Percentiles rank a stretch among this genome's conserved stretches.
phyloP scores from a whole-genome alignment of 2,329 filamentous ascomycete genomes.

The Xylariomycetidae sp. region DNA sequence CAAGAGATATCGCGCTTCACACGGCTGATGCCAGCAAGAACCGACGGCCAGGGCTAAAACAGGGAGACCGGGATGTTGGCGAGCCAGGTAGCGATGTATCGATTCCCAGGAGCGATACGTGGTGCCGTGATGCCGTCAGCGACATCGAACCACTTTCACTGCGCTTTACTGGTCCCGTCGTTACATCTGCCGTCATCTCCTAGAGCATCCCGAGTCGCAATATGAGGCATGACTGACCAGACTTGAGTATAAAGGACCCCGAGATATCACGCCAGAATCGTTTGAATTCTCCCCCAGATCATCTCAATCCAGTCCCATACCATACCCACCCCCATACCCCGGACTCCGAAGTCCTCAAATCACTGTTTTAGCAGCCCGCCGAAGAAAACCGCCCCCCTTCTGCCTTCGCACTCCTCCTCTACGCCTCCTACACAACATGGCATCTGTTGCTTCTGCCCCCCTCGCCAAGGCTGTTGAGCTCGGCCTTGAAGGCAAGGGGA shows the following conservation, averaged over 20 bases:
- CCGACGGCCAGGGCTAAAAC: not conserved
- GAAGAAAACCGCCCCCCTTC: too few species aligned
- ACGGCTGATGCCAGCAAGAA: conserved; percentile 2
- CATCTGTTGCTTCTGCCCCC: not conserved
- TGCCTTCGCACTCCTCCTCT: too few species aligned
- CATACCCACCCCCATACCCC: not conserved
- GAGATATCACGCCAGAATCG: not conserved
- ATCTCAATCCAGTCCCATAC: too few species aligned
- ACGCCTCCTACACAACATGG: too few species aligned
- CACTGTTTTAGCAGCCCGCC: too few species aligned
- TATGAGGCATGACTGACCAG: not conserved
- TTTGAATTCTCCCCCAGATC: conserved; percentile 1
- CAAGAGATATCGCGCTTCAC: conserved; percentile 1
- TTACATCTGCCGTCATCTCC: too few species aligned
- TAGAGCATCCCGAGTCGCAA: too few species aligned
- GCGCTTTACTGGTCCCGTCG: too few species aligned
- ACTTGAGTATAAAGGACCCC: not conserved
- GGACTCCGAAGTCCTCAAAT: not conserved
- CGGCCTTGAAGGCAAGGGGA: conserved; percentile 1
- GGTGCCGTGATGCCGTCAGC: too few species aligned
- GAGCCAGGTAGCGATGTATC: too few species aligned
- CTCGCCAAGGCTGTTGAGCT: not conserved
- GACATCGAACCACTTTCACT: too few species aligned
- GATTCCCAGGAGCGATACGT: too few species aligned
- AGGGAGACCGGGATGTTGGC: not conserved